Evolutionary conservation across 106 monocot species (phyloP).

Genomic region (Xerophyta viscosa): DNA sequence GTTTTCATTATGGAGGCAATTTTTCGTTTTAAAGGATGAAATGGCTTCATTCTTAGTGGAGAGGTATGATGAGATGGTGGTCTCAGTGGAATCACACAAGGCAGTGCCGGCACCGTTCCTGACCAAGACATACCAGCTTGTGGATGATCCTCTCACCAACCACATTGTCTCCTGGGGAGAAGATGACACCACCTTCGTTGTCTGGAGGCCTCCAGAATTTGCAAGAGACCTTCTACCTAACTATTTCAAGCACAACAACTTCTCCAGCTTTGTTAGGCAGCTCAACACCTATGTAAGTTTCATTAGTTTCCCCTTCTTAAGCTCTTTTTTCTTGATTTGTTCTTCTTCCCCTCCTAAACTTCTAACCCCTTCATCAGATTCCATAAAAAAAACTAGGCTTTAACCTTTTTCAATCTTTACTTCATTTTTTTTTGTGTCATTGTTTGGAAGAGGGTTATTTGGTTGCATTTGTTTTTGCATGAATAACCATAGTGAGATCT

Average conservation of each 20-base stretch:
- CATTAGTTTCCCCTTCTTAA: background rate
- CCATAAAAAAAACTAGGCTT: too few relatives aligned
- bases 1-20: too few relatives aligned
- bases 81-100: conserved; percentile 44
- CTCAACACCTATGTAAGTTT: conserved; percentile 84
- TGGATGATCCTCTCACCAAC: conserved; percentile 73
- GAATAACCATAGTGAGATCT: too few relatives aligned
- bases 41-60: conserved; percentile 70
- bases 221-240: conserved; percentile 78
- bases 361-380: too few relatives aligned
- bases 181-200: conserved; percentile 69
- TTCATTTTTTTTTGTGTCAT: too few relatives aligned
- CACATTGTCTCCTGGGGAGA: conserved; percentile 96
- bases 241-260: conserved; percentile 99
- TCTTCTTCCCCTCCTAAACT: background rate
- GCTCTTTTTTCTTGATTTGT: conserved; percentile 2
- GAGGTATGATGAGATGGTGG: conserved; percentile 42
- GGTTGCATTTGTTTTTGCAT: too few relatives aligned
- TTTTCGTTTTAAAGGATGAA: too few relatives aligned
- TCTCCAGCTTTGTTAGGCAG: conserved; percentile 93
- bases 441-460: too few relatives aligned
- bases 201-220: conserved; percentile 85
- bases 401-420: too few relatives aligned
- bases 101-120: conserved; percentile 80
- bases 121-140: conserved; percentile 80